Conservation (phyloP, 345 rosid species). For the Jatropha curcas region DNA sequence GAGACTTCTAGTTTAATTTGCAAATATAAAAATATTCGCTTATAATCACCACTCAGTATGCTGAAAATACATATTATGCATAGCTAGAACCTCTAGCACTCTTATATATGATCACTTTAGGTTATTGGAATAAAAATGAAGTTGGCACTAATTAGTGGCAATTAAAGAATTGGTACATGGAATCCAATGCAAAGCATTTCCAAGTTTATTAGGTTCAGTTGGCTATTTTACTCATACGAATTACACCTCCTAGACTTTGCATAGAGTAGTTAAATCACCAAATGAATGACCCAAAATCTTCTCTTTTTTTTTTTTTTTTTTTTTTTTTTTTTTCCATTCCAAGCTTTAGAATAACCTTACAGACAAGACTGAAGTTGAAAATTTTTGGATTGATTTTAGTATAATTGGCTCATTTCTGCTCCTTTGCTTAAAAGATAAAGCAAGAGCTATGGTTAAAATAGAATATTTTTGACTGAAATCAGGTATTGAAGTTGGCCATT, state of each 20-base stretch:
- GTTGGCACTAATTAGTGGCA: background rate
- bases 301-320: no score
- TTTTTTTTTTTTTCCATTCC: background rate
- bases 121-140: background rate
- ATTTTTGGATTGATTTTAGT: background rate
- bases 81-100: background rate
- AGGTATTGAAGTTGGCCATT: conserved; percentile 28
- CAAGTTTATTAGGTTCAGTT: background rate
- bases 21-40: background rate
- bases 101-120: no score
- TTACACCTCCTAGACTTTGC: background rate
- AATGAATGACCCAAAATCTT: conserved; percentile 3
- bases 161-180: background rate
- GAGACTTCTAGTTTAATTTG: no score
- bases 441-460: conserved; percentile 8
- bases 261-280: conserved; percentile 8
- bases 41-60: background rate
- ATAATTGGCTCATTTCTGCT: background rate
- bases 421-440: background rate
- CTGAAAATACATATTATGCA: background rate
- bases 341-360: background rate
- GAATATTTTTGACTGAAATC: conserved; percentile 32
- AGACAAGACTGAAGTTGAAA: no score
- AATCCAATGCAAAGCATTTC: background rate
- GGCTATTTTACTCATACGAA: background rate